A percentile compares a stretch with the other conserved stretches of the same genome.
Conservation (phyloP, 129 eudicot species). For the Chrysanthemum seticuspe region DNA sequence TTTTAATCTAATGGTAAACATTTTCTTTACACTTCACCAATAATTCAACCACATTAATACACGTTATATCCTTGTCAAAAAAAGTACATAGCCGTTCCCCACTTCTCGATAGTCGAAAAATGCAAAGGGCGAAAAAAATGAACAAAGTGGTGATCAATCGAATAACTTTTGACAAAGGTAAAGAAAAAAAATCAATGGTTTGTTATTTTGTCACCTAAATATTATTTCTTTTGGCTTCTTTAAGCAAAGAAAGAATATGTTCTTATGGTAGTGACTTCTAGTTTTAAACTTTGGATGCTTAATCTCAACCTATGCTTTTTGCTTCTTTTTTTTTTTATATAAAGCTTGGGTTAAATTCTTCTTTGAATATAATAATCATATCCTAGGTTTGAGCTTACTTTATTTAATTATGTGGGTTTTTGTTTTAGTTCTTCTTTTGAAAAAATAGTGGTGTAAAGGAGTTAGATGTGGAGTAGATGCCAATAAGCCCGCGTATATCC, state of each 20-base stretch:
- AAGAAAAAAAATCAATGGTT: slow-evolving; percentile 11
- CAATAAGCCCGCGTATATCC: no score
- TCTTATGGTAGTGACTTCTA: slow-evolving; percentile 32
- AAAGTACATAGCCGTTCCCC: neutral
- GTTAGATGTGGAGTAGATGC: no score
- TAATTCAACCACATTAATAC: neutral
- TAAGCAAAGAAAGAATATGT: slow-evolving; percentile 40
- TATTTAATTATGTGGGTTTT: no score
- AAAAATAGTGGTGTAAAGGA: no score
- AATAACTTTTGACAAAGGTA: slow-evolving; percentile 32
- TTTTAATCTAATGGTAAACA: slow-evolving; percentile 1
- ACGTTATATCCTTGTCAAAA: neutral
- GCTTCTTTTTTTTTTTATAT: slow-evolving; percentile 2
- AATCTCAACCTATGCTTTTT: slow-evolving; percentile 28
- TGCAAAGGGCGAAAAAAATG: neutral
- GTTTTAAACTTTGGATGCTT: slow-evolving; percentile 38
- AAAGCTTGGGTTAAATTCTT: neutral
- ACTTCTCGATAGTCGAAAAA: slow-evolving; percentile 1
- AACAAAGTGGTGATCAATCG: slow-evolving; percentile 20
- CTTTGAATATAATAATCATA: neutral
- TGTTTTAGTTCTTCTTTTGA: no score
- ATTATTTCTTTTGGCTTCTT: slow-evolving; percentile 15
- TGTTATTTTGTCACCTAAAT: slow-evolving; percentile 25
- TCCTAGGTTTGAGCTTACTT: no score
- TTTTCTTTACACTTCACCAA: neutral